phyloP scores from a whole-genome alignment of 257 asterid species.

The Datura wrightii region DNA sequence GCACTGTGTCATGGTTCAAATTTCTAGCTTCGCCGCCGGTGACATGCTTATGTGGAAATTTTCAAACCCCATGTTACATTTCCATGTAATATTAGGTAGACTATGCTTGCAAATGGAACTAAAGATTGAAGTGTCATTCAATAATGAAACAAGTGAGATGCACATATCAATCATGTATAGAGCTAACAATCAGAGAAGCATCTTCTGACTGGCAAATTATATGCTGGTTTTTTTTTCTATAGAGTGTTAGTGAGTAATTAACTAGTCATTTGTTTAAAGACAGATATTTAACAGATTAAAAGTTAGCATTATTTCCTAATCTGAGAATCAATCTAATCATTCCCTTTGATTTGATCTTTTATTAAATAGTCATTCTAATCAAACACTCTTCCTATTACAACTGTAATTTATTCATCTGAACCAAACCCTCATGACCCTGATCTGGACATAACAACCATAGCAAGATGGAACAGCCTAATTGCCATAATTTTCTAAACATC shows the following conservation, averaged over 20 bases:
- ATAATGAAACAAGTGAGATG: constrained; percentile 28
- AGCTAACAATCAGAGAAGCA: not conserved
- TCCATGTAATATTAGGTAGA: constrained; percentile 14
- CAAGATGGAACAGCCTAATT: not conserved
- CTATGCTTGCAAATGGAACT: not conserved
- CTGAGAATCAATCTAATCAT: not conserved
- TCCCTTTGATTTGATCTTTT: not conserved
- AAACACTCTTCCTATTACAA: not conserved
- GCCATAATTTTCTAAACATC: not conserved
- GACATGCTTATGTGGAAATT: not conserved
- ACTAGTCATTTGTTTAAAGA: not conserved
- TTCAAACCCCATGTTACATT: not conserved
- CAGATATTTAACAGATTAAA: not conserved
- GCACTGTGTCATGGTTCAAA: not conserved
- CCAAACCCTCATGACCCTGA: constrained; percentile 22
- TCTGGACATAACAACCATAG: constrained; percentile 18
- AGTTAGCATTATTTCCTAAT: not conserved
- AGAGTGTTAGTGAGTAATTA: not conserved
- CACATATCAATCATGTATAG: not conserved
- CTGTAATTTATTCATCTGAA: not conserved
- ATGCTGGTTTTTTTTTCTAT: not conserved
- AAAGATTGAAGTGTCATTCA: constrained; percentile 9
- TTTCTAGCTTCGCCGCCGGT: not conserved
- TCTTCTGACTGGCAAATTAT: constrained; percentile 6
- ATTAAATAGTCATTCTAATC: constrained; percentile 18